Evolutionary conservation across 140 eudicot species (phyloP).

Genomic region (Cichorium intybus): DNA sequence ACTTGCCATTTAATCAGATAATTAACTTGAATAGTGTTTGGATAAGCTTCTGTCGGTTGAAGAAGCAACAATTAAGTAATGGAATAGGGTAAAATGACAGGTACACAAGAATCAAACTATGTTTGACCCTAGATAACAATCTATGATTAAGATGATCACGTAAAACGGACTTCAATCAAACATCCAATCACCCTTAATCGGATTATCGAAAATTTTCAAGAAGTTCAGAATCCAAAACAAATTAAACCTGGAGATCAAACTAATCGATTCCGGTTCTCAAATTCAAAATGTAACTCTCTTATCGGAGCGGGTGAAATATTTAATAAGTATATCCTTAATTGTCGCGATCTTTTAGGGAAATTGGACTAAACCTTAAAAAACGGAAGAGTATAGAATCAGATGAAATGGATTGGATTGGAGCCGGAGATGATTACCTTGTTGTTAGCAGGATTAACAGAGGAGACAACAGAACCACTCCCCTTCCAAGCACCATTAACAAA

Average conservation of each 20-base stretch:
- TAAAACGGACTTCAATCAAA: not conserved
- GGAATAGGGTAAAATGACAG: not conserved
- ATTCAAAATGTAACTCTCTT: conserved; percentile 7
- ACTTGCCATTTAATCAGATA: not conserved
- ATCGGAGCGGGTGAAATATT: not conserved
- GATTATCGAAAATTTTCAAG: not conserved
- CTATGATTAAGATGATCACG: not conserved
- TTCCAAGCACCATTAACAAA: conserved; percentile 72
- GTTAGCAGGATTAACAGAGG: conserved; percentile 75
- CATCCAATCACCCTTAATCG: not conserved
- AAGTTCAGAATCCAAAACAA: not conserved
- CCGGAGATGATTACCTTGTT: conserved; percentile 49
- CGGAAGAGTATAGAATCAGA: not conserved
- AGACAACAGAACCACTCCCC: conserved; percentile 58
- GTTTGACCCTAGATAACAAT: not conserved
- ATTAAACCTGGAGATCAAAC: not conserved
- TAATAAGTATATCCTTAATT: not conserved
- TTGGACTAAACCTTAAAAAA: not conserved
- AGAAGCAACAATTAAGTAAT: not conserved
- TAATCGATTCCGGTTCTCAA: not conserved
- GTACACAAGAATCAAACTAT: not conserved
- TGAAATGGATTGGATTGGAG: not conserved
- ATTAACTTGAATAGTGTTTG: too few relatives aligned
- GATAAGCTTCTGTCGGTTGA: too few relatives aligned
- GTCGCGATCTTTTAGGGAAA: not conserved